These are phyloP conservation scores for Candida incommunis DNA, from an alignment of 805 yeast species.

Conservation along the genomic window DNA sequence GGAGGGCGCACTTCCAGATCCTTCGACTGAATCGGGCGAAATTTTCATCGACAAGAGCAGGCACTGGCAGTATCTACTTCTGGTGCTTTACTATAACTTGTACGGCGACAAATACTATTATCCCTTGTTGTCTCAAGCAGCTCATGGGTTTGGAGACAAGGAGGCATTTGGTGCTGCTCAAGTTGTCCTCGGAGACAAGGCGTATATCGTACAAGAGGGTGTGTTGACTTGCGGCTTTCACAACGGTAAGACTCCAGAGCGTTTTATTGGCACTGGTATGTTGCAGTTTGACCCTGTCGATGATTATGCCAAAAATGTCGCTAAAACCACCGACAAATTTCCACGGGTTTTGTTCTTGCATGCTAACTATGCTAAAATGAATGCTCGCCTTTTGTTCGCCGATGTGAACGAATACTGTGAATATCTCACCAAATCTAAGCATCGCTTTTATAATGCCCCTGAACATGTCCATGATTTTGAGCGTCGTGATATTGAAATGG, in stretches of 20 bases:
- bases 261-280: slow-evolving; percentile 53
- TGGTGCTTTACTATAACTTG: slow-evolving; percentile 51
- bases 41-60: slow-evolving; percentile 40
- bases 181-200: slow-evolving; percentile 42
- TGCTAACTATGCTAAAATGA: slow-evolving; percentile 1
- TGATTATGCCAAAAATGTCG: slow-evolving; percentile 27
- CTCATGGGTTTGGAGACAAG: slow-evolving; percentile 71
- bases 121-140: slow-evolving; percentile 45
- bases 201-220: slow-evolving; percentile 33
- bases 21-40: slow-evolving; percentile 60
- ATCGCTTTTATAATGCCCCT: slow-evolving; percentile 3
- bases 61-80: slow-evolving; percentile 42
- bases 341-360: not conserved
- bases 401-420: slow-evolving; percentile 12
- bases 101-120: slow-evolving; percentile 49
- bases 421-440: not conserved
- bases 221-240: slow-evolving; percentile 25
- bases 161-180: slow-evolving; percentile 68
- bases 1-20: slow-evolving; percentile 54
- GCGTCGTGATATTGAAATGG: slow-evolving; percentile 27
- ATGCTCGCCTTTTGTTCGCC: slow-evolving; percentile 26
- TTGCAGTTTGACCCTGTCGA: slow-evolving; percentile 58
- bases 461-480: slow-evolving; percentile 40
- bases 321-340: not conserved
- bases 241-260: slow-evolving; percentile 1